A percentile compares a stretch with the other conserved stretches of the same genome.
Conservation (phyloP, 2,329 filamentous ascomycete species). For the Ophiostoma tasmaniense region DNA sequence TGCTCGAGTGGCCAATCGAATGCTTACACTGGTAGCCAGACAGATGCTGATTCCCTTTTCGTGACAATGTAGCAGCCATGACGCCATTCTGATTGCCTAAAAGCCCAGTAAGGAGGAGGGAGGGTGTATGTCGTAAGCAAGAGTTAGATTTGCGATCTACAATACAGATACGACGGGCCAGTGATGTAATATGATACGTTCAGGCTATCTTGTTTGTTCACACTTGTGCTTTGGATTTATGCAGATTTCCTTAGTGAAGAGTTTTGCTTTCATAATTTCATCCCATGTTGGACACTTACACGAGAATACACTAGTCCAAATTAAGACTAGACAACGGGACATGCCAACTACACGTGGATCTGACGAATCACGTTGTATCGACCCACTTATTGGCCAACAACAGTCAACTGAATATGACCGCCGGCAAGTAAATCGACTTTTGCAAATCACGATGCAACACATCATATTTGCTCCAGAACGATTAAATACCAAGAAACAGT, state of each 20-base stretch:
- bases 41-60: neutral
- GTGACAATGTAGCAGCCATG: neutral
- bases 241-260: neutral
- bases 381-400: neutral
- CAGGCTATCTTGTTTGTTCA: neutral
- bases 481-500: too few relatives aligned
- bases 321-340: neutral
- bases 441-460: neutral
- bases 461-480: too few relatives aligned
- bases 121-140: neutral
- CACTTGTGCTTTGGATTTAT: neutral
- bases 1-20: neutral
- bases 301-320: neutral
- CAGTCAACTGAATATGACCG: neutral
- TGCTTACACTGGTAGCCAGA: neutral
- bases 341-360: neutral
- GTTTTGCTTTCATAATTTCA: neutral
- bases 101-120: neutral
- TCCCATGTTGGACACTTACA: neutral
- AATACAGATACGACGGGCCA: neutral
- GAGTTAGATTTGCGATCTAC: neutral
- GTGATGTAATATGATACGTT: neutral
- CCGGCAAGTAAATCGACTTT: too few relatives aligned
- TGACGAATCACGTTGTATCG: neutral
- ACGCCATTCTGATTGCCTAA: neutral